Conservation (phyloP, 1,139 yeast genomes). For the Scheffersomyces cryptocercus region DNA sequence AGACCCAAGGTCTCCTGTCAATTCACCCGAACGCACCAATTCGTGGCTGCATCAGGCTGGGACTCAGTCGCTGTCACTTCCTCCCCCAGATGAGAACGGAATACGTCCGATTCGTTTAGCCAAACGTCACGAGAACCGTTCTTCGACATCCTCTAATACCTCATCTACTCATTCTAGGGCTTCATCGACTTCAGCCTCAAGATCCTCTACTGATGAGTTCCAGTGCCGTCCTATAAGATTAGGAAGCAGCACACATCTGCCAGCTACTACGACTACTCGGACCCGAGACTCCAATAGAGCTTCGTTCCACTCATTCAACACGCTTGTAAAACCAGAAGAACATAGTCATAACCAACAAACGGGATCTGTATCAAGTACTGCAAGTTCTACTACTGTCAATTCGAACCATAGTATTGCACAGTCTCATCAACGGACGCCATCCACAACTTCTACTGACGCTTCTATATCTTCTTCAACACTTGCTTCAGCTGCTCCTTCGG, state of each 20-base stretch:
- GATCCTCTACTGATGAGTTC: slow-evolving; percentile 23
- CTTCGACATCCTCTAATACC: slow-evolving; percentile 7
- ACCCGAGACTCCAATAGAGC: slow-evolving; percentile 3
- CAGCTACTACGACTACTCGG: slow-evolving; percentile 3
- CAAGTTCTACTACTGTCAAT: background rate
- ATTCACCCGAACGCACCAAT: too few relatives aligned
- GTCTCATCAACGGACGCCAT: too few relatives aligned
- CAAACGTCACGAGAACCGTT: slow-evolving; percentile 24
- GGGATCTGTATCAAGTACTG: background rate
- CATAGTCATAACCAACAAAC: background rate
- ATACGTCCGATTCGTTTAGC: slow-evolving; percentile 31
- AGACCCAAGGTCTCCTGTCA: too few relatives aligned
- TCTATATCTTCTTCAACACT: slow-evolving; percentile 2
- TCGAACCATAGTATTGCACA: too few relatives aligned
- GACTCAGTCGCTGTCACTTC: too few relatives aligned
- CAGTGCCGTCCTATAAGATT: slow-evolving; percentile 36
- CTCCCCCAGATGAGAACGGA: background rate
- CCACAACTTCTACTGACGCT: background rate
- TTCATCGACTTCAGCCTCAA: slow-evolving; percentile 6
- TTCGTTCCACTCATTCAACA: background rate
- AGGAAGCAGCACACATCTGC: slow-evolving; percentile 16
- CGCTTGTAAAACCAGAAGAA: background rate
- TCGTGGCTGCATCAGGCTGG: too few relatives aligned
- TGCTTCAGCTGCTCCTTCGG: slow-evolving; percentile 7
- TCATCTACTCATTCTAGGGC: slow-evolving; percentile 4